phyloP scores from a whole-genome alignment of 306 rosid species.

The Acacia acuminata region DNA sequence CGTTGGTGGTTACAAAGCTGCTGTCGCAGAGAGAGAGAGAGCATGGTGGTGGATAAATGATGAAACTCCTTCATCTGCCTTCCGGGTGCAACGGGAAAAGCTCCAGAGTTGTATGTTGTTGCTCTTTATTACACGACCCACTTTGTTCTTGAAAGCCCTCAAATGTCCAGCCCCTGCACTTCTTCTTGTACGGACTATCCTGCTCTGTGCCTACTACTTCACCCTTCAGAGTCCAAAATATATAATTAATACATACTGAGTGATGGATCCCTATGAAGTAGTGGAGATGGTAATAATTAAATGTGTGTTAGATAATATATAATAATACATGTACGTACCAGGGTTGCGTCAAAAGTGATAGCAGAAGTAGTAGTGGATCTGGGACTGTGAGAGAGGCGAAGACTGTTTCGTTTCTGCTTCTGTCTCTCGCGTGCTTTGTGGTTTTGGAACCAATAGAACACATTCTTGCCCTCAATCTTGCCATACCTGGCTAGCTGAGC shows the following conservation, averaged over 20 bases:
- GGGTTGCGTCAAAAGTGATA: constrained; percentile 28
- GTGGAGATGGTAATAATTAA: not conserved
- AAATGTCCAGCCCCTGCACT: constrained; percentile 72
- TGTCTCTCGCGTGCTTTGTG: constrained; percentile 98
- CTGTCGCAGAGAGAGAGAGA: not conserved
- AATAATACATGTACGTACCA: not conserved
- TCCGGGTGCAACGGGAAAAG: constrained; percentile 94
- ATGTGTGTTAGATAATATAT: too few species aligned
- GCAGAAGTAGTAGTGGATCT: constrained; percentile 17
- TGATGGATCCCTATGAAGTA: not conserved
- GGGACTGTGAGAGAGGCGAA: constrained; percentile 66
- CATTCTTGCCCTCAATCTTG: constrained; percentile 95
- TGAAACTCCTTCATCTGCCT: constrained; percentile 61
- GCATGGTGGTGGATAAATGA: not conserved
- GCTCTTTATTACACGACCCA: constrained; percentile 38
- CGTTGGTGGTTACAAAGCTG: constrained; percentile 12
- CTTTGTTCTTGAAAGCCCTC: constrained; percentile 59
- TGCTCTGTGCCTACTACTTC: constrained; percentile 55
- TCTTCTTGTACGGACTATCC: constrained; percentile 78
- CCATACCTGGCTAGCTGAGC: constrained; percentile 85
- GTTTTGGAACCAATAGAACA: constrained; percentile 98
- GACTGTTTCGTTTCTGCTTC: constrained; percentile 82
- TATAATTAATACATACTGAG: not conserved
- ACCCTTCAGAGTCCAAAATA: constrained; percentile 31
- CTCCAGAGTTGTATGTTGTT: constrained; percentile 75